A percentile compares a stretch with the other conserved stretches of the same genome.
These are phyloP conservation scores for Sphagnurus paluster DNA, from an alignment of 1,284 basidiomycete species.

Conservation along the genomic window DNA sequence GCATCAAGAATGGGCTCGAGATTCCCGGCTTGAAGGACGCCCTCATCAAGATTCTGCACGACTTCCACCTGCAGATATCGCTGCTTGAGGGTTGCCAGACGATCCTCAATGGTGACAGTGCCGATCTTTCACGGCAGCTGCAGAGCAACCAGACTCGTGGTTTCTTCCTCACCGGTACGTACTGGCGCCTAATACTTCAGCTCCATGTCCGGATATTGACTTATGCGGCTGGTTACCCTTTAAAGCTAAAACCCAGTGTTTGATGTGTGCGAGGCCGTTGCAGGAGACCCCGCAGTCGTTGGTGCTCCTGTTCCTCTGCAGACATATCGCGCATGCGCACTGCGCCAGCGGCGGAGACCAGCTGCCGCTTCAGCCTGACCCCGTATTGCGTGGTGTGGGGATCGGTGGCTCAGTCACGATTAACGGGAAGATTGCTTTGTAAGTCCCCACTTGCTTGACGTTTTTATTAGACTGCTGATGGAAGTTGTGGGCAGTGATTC, in stretches of 20 bases:
- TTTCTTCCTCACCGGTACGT: conserved; percentile 69
- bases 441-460: conserved; percentile 31
- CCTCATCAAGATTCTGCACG: conserved; percentile 94
- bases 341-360: conserved; percentile 63
- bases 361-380: conserved; percentile 53
- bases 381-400: conserved; percentile 40
- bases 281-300: conserved; percentile 61
- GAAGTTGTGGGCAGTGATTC: conserved; percentile 54
- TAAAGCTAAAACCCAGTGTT: conserved; percentile 62
- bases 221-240: not conserved
- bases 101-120: conserved; percentile 82
- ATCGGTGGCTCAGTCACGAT: conserved; percentile 48
- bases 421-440: conserved; percentile 75
- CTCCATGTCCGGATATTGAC: not conserved
- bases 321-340: conserved; percentile 80
- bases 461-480: not conserved
- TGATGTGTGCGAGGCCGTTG: conserved; percentile 61
- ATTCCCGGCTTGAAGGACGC: conserved; percentile 94
- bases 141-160: conserved; percentile 78
- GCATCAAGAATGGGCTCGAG: conserved; percentile 94
- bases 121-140: conserved; percentile 67
- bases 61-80: conserved; percentile 91
- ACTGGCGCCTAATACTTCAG: not conserved
- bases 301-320: conserved; percentile 80
- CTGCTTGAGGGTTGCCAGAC: conserved; percentile 88